Conservation (phyloP, 768 basidiomycete genomes). For the Pulveroboletus frians region DNA sequence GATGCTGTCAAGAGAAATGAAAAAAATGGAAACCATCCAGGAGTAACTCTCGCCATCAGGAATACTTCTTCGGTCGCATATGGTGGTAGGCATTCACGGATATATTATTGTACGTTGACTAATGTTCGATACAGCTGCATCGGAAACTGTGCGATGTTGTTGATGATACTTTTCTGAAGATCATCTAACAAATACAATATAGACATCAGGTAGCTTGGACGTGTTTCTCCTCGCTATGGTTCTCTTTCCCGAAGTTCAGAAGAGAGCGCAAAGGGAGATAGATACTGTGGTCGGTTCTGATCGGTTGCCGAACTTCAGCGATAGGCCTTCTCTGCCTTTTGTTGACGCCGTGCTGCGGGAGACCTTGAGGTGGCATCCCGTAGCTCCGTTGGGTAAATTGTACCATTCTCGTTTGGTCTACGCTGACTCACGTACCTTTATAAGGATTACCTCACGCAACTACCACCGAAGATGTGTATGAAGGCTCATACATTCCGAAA, state of each 20-base stretch:
- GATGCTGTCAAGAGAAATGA: conserved; percentile 18
- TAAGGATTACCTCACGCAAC: conserved; percentile 23
- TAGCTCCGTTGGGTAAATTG: conserved; percentile 18
- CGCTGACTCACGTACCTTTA: neutral
- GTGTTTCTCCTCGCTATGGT: conserved; percentile 29
- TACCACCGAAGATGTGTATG: conserved; percentile 19
- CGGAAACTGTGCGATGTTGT: conserved; percentile 23
- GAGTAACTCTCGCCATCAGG: conserved; percentile 18
- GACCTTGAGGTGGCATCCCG: conserved; percentile 22
- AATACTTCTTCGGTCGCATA: conserved; percentile 22
- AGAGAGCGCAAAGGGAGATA: conserved; percentile 24
- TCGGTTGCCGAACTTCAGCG: conserved; percentile 20
- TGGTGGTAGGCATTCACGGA: conserved; percentile 11
- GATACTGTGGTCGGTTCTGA: conserved; percentile 17
- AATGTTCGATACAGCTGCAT: conserved; percentile 15
- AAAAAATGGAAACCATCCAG: conserved; percentile 14
- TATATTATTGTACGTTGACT: neutral
- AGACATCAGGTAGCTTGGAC: conserved; percentile 20
- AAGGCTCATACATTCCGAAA: conserved; percentile 22
- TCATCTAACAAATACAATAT: neutral
- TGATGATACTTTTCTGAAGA: neutral
- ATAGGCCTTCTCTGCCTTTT: conserved; percentile 22
- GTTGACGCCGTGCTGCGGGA: conserved; percentile 23
- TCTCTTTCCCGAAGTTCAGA: conserved; percentile 22
- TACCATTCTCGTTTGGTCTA: neutral